Evolutionary conservation across 257 asterid genomes (phyloP).

Genomic region (Apocynum venetum): DNA sequence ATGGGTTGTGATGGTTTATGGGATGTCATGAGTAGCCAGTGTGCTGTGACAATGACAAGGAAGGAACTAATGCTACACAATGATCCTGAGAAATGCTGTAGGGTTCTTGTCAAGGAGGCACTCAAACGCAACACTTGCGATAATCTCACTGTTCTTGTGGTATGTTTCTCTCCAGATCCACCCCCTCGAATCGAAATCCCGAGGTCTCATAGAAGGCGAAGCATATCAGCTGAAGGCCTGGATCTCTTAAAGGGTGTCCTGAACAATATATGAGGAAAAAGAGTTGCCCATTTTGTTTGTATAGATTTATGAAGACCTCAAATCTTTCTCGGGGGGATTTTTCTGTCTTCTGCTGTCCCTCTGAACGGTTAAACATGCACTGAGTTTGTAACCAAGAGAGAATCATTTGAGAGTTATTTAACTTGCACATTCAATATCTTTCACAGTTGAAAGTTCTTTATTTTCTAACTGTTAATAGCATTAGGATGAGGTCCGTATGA

Average conservation of each 20-base stretch:
- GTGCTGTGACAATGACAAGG: conserved; percentile 77
- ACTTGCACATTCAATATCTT: background rate
- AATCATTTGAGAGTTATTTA: background rate
- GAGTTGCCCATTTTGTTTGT: background rate
- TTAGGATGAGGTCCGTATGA: conserved; percentile 5
- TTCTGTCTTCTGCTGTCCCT: conserved; percentile 27
- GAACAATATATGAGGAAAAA: conserved; percentile 13
- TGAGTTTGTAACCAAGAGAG: conserved; percentile 3
- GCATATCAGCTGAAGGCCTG: conserved; percentile 49
- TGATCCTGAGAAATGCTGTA: conserved; percentile 67
- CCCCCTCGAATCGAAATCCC: conserved; percentile 43
- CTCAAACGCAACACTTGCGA: conserved; percentile 42
- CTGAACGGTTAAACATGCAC: background rate
- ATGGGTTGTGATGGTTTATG: conserved; percentile 88
- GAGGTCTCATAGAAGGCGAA: conserved; percentile 33
- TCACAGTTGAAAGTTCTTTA: background rate
- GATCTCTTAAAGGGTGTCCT: conserved; percentile 46
- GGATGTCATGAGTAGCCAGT: conserved; percentile 95
- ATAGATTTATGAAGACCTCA: conserved; percentile 7
- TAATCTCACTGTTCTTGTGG: conserved; percentile 35
- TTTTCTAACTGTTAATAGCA: background rate
- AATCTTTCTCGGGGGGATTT: conserved; percentile 16
- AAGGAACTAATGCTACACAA: conserved; percentile 77
- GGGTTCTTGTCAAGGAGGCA: conserved; percentile 53
- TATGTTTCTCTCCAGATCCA: conserved; percentile 43